phyloP scores from a whole-genome alignment of 2,329 filamentous ascomycete genomes.

The Exophiala phaeomuriformis region DNA sequence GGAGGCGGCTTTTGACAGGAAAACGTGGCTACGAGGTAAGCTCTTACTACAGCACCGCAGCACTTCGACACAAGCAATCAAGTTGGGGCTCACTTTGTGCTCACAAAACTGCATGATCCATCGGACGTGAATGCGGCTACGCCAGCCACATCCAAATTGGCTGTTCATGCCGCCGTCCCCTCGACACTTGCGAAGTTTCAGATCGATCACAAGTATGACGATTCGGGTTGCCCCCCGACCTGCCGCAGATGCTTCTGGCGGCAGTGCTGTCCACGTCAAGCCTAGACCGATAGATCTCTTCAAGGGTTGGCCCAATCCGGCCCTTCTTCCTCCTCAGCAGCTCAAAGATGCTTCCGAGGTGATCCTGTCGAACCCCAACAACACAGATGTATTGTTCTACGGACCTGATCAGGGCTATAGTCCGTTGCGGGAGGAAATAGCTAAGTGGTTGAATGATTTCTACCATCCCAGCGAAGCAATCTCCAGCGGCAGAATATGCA shows the following conservation, averaged over 20 bases:
- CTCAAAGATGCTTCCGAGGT: conserved; percentile 54
- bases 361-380: conserved; percentile 12
- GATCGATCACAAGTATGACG: conserved; percentile 9
- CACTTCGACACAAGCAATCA: background rate
- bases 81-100: background rate
- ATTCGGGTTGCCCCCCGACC: background rate
- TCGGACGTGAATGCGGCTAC: background rate
- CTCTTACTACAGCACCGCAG: background rate
- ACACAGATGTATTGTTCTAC: conserved; percentile 59
- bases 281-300: conserved; percentile 37
- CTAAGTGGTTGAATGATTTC: conserved; percentile 60
- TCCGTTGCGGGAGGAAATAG: conserved; percentile 61
- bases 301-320: conserved; percentile 44
- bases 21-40: background rate
- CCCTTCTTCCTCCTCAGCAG: conserved; percentile 55
- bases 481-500: conserved; percentile 57
- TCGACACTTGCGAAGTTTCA: background rate
- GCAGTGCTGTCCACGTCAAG: conserved; percentile 1
- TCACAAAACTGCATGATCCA: too few relatives aligned
- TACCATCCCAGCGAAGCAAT: conserved; percentile 46
- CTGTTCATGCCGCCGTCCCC: background rate
- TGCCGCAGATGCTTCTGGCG: background rate
- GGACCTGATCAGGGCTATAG: conserved; percentile 69
- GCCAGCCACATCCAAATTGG: background rate
- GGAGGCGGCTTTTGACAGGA: background rate